Evolutionary conservation across 2,329 filamentous ascomycete genomes (phyloP), one percentile per base, ranked within the genome.

Genomic region (Monosporascus sp.): DNA sequence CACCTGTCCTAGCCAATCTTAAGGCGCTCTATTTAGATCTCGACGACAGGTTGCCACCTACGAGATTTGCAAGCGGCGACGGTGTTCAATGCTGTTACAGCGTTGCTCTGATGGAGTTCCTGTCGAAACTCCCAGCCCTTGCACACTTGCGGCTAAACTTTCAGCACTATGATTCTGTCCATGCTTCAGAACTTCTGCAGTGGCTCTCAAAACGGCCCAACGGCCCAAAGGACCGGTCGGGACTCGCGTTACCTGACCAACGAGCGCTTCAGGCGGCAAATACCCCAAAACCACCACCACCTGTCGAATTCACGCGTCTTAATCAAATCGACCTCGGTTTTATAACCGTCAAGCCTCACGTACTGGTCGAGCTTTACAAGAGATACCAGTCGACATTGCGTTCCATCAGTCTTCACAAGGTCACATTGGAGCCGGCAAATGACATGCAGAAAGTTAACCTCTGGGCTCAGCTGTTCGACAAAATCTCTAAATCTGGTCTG

Each of bases 111-210:
- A 58, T 64, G 11, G 57, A 57, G 17, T 79, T 81, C 48, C 63
- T 82, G 5, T 60, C 62, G 1, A 64, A 64, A 27, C 63, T 71
- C 1, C 54, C 65, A 3, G 76, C 77, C 18, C 54, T 85, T 6
- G 70, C 71, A 31, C 75, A 81, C 58, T 68, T 85, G 5, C 74
- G 82, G 3, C 61, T 84, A 44, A 84, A 84, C 58, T 76, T 79
- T 31, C 57, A 60, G 14, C 9, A 36, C 7, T 53, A 49, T 7
- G 22, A 53, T 0, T 18, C 51, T 4, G 18, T 51, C 5, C 51
- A 60, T 3, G 51, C 62, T 2, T 57, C 63, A 0, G 58, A 63
- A 1, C 57, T 80, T 11, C 52, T 81, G 3, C 27, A 59, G 14
- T 81, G 69, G 74, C 62, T 78, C 9, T 66, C 61, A 4, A 48